These are phyloP conservation scores for Chrysoporthe cubensis DNA, from an alignment of 2,329 filamentous ascomycete species.

Conservation along the genomic window DNA sequence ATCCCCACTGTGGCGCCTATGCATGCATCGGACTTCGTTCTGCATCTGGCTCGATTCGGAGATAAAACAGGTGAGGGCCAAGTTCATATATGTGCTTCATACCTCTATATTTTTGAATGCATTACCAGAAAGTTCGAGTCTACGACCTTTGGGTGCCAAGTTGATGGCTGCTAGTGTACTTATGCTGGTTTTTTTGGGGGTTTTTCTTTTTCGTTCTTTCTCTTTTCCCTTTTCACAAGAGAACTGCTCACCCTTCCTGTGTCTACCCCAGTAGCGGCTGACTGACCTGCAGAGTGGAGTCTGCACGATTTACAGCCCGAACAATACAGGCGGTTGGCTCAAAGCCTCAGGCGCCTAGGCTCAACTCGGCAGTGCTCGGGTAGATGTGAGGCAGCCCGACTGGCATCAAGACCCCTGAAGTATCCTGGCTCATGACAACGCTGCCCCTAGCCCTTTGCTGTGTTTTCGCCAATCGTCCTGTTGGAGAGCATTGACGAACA, in stretches of 20 bases:
- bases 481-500: not conserved
- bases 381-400: not conserved
- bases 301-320: too few species aligned
- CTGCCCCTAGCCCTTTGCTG: not conserved
- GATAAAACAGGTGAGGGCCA: not conserved
- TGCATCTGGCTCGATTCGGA: not conserved
- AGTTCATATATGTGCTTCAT: not conserved
- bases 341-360: not conserved
- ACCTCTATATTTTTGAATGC: too few species aligned
- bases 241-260: too few species aligned
- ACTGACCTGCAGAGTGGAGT: too few species aligned
- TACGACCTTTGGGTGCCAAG: too few species aligned
- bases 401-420: slow-evolving; percentile 1
- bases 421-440: not conserved
- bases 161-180: too few species aligned
- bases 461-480: not conserved
- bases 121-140: too few species aligned
- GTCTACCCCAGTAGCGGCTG: too few species aligned
- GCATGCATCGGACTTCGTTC: not conserved
- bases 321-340: too few species aligned
- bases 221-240: too few species aligned
- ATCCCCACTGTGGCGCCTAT: not conserved
- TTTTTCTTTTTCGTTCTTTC: too few species aligned
- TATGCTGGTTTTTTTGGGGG: too few species aligned
- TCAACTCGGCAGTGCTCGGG: not conserved